Evolutionary conservation across 2,329 filamentous ascomycete species (phyloP), one percentile per base, ranked within the genome.

Genomic region (Lasiodiplodia sp.): DNA sequence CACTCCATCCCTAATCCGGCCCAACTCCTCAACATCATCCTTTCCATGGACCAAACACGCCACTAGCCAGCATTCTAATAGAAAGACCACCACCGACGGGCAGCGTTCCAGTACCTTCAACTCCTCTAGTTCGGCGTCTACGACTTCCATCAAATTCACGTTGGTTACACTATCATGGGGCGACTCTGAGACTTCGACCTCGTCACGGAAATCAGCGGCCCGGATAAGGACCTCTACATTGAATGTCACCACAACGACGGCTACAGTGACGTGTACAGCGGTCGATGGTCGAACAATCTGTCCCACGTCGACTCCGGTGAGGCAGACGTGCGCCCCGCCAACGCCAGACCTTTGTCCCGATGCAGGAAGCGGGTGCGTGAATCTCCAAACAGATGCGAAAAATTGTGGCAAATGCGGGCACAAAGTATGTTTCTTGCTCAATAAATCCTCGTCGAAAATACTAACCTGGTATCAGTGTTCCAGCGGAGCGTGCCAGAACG

Each of bases 401-500:
- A 68, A 68, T 12, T 68, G 66, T 7, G 66, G 66, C 1, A 38
- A 23, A 3, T 68, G 66, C 21, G 66, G 66, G 5, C n/a, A 52
- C 34, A 51, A 49, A n/a, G 64, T 67, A 58, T 34, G 63, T 56
- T 56, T 16, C 40, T 10, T 31, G 14, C 69, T 16, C 63, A 75
- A 75, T 12, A 66, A 69, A 12, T 78, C 76, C 67, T 71, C 44
- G 18, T n/a, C 69, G 62, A 77, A 23, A 28, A 56, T 2, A 56
- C 31, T 66, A n/a, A 66, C 3, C n/a, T 1, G 18, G 28, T 11
- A 74, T 44, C 21, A 34, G 5, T 79, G 78, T 67, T 62, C 70
- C 2, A 23, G 55, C 2, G 73, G 72, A 6, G 53, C 66, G 16
- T 80, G 78, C 64, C 71, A 72, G n/a, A 79, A 80, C 68, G 78